phyloP scores from a whole-genome alignment of 139 green algal genomes.

The Penium margaritaceum region DNA sequence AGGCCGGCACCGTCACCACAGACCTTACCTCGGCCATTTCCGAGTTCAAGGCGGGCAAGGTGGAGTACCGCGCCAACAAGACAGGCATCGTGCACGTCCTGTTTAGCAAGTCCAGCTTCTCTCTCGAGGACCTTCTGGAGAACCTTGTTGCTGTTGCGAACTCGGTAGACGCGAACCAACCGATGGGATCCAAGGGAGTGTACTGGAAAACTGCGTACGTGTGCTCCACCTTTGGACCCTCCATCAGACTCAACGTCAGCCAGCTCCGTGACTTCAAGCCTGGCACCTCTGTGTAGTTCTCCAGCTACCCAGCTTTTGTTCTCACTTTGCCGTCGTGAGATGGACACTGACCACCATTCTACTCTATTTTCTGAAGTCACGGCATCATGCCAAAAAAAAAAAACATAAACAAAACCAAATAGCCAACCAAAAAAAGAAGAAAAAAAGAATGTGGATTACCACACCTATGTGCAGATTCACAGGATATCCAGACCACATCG shows the following conservation, averaged over 20 bases:
- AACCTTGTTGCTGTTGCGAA: constrained; percentile 85
- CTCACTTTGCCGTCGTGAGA: too few relatives aligned
- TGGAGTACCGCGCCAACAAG: constrained; percentile 98
- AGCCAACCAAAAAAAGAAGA: too few relatives aligned
- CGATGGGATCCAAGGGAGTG: constrained; percentile 85
- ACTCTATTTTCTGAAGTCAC: too few relatives aligned
- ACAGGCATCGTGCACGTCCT: constrained; percentile 91
- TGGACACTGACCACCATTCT: too few relatives aligned
- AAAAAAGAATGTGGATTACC: too few relatives aligned
- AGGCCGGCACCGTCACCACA: constrained; percentile 97
- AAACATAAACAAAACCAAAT: too few relatives aligned
- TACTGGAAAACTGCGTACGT: constrained; percentile 93
- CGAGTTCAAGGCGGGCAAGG: constrained; percentile 98
- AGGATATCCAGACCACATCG: too few relatives aligned
- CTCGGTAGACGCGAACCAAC: constrained; percentile 82
- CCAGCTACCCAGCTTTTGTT: too few relatives aligned
- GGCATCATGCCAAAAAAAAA: too few relatives aligned
- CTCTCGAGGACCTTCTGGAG: constrained; percentile 67
- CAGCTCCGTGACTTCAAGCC: constrained; percentile 24
- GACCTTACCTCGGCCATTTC: constrained; percentile 80
- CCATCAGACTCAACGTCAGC: constrained; percentile 59
- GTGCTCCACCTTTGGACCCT: constrained; percentile 90
- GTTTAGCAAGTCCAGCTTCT: constrained; percentile 85
- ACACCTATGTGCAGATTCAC: too few relatives aligned
- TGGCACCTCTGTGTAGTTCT: too few relatives aligned